A percentile compares a stretch with the other conserved stretches of the same genome.
Conservation (phyloP, 1,139 yeast species). For the Pichia sorboxylosa region DNA sequence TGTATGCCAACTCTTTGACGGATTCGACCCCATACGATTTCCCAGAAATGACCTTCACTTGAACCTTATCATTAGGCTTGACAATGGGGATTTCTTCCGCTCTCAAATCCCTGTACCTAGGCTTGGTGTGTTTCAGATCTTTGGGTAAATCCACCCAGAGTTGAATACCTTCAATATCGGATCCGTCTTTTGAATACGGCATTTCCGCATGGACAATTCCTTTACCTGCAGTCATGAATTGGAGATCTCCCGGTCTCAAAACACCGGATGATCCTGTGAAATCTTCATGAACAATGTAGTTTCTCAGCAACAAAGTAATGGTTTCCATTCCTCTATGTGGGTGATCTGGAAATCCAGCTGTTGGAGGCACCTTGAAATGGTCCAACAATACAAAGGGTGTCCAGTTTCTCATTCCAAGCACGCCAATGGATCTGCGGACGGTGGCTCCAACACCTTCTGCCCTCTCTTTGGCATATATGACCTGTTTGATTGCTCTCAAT, state of each 20-base stretch:
- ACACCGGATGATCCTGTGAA: conserved; percentile 78
- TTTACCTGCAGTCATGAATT: conserved; percentile 90
- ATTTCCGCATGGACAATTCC: conserved; percentile 83
- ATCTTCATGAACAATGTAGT: conserved; percentile 83
- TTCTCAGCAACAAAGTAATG: conserved; percentile 60
- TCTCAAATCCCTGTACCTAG: conserved; percentile 72
- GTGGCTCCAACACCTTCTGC: conserved; percentile 82
- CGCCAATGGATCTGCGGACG: conserved; percentile 76
- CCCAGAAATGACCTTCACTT: conserved; percentile 70
- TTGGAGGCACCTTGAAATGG: conserved; percentile 51
- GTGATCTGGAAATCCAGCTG: conserved; percentile 73
- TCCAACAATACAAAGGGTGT: conserved; percentile 80
- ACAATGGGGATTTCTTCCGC: conserved; percentile 61
- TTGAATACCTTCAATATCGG: conserved; percentile 62
- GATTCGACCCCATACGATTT: conserved; percentile 65
- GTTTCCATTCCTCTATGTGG: conserved; percentile 93
- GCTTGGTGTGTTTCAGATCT: conserved; percentile 53
- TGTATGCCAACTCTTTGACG: conserved; percentile 65
- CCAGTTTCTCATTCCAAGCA: conserved; percentile 53
- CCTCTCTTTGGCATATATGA: conserved; percentile 59
- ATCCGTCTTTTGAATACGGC: conserved; percentile 53
- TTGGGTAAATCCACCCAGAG: conserved; percentile 87
- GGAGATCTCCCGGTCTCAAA: conserved; percentile 74
- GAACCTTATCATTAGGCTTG: conserved; percentile 55
- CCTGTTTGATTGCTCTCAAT: conserved; percentile 45